Evolutionary conservation across 495 filamentous ascomycete genomes (phyloP), one percentile per base, ranked within the genome.

Genomic region (Lindgomyces ingoldianus): DNA sequence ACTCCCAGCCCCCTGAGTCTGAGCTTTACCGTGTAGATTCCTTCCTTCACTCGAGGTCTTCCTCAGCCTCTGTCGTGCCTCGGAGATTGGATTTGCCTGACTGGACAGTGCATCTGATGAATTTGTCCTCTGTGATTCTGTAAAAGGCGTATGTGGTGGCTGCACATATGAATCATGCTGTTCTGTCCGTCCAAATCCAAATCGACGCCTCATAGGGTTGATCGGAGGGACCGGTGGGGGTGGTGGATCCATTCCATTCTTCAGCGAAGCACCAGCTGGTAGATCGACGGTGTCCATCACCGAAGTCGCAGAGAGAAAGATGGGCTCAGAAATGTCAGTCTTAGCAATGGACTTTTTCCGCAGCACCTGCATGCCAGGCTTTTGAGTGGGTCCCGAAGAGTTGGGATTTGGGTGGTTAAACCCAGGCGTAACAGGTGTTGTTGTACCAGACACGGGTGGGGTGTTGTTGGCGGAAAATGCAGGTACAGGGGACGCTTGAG

Each of bases 291-390:
- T 77, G 62, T 78, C 77, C 22, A 94, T 82, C 45, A 86, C 87
- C 10, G 87, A 91, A 9, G 90, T 94, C 21, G 82, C 84, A 33
- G 84, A 89, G n/a, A 93, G 74, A 58, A 96, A 88, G 0, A 83
- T 89, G 0, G 91, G 91, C 65, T 94, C 91, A 2, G 90, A 93
- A 41, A 96, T 95, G 26, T 88, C 84, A 33, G 81, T 77, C 70
- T 93, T 91, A 68, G 85, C 87, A 49, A 94, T 78, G 0, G 83
- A 78, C 39, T 84, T 84, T 78, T 91, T 94, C 57, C 74, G 79
- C 22, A 30, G 72, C 33, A 39, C 14, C 33, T 6, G 6, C 24
- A 74, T 68, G 69, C 22, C 72, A 66, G 18, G 74, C 73, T 61
- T 79, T 72, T 22, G 74, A 68, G 21, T 69, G 3, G 62, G 55